Conservation (phyloP, 768 basidiomycete species). For the Strobilomyces dryophilus region DNA sequence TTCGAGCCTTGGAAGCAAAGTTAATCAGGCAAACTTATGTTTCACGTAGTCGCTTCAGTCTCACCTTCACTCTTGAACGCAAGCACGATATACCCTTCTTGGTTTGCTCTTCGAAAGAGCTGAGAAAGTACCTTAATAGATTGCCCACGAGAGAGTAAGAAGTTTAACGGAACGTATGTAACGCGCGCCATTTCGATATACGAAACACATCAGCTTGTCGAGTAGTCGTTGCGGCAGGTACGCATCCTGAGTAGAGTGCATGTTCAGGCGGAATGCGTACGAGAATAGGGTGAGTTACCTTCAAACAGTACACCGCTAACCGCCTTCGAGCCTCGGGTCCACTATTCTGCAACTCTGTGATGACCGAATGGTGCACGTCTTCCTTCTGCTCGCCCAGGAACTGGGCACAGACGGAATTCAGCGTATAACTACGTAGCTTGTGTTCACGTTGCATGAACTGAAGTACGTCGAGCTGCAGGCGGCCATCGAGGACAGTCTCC, state of each 20-base stretch:
- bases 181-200: slow-evolving; percentile 99
- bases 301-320: too few relatives aligned
- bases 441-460: slow-evolving; percentile 99
- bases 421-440: slow-evolving; percentile 93
- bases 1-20: slow-evolving; percentile 59
- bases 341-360: slow-evolving; percentile 96
- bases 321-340: slow-evolving; percentile 77
- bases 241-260: slow-evolving; percentile 65
- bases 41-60: slow-evolving; percentile 3
- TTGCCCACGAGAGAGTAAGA: slow-evolving; percentile 87
- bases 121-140: slow-evolving; percentile 99
- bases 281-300: neutral
- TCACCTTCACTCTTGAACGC: slow-evolving; percentile 80
- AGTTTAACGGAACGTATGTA: slow-evolving; percentile 99
- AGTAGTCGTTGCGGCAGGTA: slow-evolving; percentile 94
- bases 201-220: slow-evolving; percentile 98
- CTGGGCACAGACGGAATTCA: slow-evolving; percentile 97
- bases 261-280: slow-evolving; percentile 6
- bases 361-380: slow-evolving; percentile 97
- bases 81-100: slow-evolving; percentile 88
- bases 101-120: slow-evolving; percentile 88
- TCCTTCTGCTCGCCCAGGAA: slow-evolving; percentile 99
- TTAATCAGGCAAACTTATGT: neutral
- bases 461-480: slow-evolving; percentile 91
- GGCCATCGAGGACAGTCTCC: slow-evolving; percentile 85